These are phyloP conservation scores for Filosporella fistucella DNA, from an alignment of 495 filamentous ascomycete genomes.

Conservation along the genomic window DNA sequence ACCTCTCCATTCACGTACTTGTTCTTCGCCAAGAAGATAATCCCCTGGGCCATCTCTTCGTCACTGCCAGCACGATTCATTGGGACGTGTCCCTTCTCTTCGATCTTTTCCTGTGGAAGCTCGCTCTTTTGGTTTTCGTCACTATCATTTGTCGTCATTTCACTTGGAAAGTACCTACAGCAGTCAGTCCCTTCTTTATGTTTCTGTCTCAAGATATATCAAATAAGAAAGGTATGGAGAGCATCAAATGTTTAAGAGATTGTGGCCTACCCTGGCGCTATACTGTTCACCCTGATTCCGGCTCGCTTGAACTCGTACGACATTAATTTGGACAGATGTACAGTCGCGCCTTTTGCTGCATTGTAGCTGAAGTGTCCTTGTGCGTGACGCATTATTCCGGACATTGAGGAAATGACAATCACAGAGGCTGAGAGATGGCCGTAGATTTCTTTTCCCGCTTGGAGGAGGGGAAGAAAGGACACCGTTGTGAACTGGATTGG, in stretches of 20 bases:
- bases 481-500: slow-evolving; percentile 37
- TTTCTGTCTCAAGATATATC: too few species aligned
- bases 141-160: slow-evolving; percentile 49
- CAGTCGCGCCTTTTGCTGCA: slow-evolving; percentile 41
- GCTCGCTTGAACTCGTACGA: slow-evolving; percentile 34
- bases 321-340: slow-evolving; percentile 44
- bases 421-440: slow-evolving; percentile 39
- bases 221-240: too few species aligned
- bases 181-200: too few species aligned
- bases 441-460: slow-evolving; percentile 29
- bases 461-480: slow-evolving; percentile 51
- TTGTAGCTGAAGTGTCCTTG: slow-evolving; percentile 45
- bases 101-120: slow-evolving; percentile 56
- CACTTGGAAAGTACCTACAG: slow-evolving; percentile 42
- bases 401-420: slow-evolving; percentile 44
- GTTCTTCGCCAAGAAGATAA: slow-evolving; percentile 58
- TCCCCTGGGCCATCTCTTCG: slow-evolving; percentile 66
- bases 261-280: slow-evolving; percentile 22
- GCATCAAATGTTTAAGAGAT: neutral
- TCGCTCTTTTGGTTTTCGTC: slow-evolving; percentile 59
- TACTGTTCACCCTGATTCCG: slow-evolving; percentile 36
- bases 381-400: slow-evolving; percentile 40
- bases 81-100: slow-evolving; percentile 45
- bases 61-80: slow-evolving; percentile 61
- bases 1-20: slow-evolving; percentile 72